These are phyloP conservation scores for Ophiocordyceps camponoti-rufipedis DNA, from an alignment of 2,329 filamentous ascomycete genomes.

Conservation along the genomic window DNA sequence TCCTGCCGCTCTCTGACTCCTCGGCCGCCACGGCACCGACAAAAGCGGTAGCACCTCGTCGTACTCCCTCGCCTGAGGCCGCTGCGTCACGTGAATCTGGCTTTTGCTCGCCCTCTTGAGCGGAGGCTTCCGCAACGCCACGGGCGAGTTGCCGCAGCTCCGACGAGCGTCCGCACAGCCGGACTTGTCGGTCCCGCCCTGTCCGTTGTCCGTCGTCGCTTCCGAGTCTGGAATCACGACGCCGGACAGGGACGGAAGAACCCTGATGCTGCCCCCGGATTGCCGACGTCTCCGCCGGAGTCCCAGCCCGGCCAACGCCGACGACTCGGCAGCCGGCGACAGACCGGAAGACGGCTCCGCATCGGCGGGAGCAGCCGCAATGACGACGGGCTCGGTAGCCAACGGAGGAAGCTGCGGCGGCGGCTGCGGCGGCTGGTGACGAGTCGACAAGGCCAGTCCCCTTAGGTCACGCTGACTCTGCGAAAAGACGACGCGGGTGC, in stretches of 20 bases:
- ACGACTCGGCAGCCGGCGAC: conserved; percentile 5
- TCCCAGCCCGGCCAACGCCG: conserved; percentile 9
- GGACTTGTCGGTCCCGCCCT: neutral
- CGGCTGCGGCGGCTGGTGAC: no score
- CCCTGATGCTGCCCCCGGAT: conserved; percentile 29
- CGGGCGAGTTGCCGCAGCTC: conserved; percentile 8
- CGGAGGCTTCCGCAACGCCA: conserved; percentile 18
- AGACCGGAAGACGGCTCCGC: conserved; percentile 4
- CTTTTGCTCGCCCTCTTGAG: conserved; percentile 23
- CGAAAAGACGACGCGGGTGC: conserved; percentile 51
- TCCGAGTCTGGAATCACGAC: conserved; percentile 18
- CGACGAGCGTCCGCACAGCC: conserved; percentile 6
- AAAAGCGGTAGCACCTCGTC: neutral
- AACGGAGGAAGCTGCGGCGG: neutral
- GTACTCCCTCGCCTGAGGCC: neutral
- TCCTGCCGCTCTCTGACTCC: neutral
- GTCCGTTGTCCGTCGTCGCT: neutral
- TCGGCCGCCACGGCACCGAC: conserved; percentile 3
- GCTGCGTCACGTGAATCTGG: conserved; percentile 14
- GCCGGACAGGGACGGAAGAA: conserved; percentile 13
- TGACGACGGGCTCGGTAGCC: neutral
- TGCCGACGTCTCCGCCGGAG: conserved; percentile 25
- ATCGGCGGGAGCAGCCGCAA: neutral
- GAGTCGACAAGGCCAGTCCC: conserved; percentile 17
- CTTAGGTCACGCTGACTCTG: conserved; percentile 44